Base-by-base conservation (phyloP, 495 filamentous ascomycete genomes). In the Aspergillus cristatus region DNA sequence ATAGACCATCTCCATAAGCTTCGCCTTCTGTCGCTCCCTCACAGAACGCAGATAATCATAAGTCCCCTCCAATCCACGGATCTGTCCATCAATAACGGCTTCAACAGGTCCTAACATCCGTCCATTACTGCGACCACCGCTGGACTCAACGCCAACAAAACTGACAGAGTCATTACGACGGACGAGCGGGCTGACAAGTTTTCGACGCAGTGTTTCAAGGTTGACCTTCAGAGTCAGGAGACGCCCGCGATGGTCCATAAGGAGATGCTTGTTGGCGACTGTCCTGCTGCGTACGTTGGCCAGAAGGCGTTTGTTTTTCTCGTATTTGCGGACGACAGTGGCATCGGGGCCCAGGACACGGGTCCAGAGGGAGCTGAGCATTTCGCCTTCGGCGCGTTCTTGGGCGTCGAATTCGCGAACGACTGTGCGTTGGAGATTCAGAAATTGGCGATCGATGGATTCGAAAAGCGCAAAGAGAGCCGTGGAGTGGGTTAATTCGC, bases 281-380 rank as follows among this genome's bases (percentile, higher is more conserved):
- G 88, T 94, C 48, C 79, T 82, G 18, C 79, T 74, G 38, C 86
- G 78, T 32, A 95, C 81, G 43, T 79, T 82, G 17, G 69, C 70
- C 18, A 95, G 78, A 2, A 84, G 66, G 25, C 74, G 65, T 37
- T 80, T 79, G 63, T 95, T 95, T 58, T 82, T 81, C 53, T 94
- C 86, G 60, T 84, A 95, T 58, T 94, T 94, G 57, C 75, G 76
- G 1, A 94, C 70, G 26, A 79, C 72, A 35, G 61, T 59, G 2
- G 79, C 74, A 39, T 84, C 80, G 18, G 82, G 65, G 0, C 86
- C 86, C 0, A 94, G 73, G 4, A 94, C 75, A 17, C 81, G 78
- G 1, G 82, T 85, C 88, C 88, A 95, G 1, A 95, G 72, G 0
- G 81, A 84, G 11, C 76, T 78, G 17, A 95, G 79, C 49, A 93